A percentile compares a stretch with the other conserved stretches of the same genome.
phyloP scores from a whole-genome alignment of 1,284 basidiomycete species.

The Phylloboletellus chloephorus region DNA sequence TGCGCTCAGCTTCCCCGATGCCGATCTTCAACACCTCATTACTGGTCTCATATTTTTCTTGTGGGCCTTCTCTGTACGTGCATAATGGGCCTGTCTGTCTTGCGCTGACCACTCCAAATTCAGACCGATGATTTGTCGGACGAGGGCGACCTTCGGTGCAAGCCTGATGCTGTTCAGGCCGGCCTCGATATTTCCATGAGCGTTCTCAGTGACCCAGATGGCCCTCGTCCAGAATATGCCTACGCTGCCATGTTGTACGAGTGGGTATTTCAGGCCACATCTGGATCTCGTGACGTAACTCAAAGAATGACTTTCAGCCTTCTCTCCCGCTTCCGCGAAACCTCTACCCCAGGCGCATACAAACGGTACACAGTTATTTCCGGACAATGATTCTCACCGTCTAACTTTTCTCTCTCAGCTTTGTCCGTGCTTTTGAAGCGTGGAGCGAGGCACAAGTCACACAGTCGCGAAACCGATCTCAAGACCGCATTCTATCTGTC shows the following conservation, averaged over 20 bases:
- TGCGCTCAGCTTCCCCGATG: conserved; percentile 40
- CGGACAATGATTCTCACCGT: conserved; percentile 1
- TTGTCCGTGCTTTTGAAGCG: conserved; percentile 35
- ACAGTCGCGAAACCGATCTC: conserved; percentile 36
- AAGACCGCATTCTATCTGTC: conserved; percentile 37
- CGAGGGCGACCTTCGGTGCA: conserved; percentile 38
- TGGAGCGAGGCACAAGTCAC: conserved; percentile 40
- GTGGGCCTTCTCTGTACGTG: conserved; percentile 42
- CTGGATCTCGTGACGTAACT: conserved; percentile 14
- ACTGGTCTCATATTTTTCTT: conserved; percentile 43
- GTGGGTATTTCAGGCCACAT: conserved; percentile 23
- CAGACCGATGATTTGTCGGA: conserved; percentile 43
- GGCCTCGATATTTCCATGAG: conserved; percentile 35
- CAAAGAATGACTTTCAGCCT: conserved; percentile 26
- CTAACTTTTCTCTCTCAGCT: conserved; percentile 25
- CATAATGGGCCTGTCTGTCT: background rate
- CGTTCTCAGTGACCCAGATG: conserved; percentile 30
- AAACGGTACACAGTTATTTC: conserved; percentile 25
- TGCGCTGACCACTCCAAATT: conserved; percentile 8
- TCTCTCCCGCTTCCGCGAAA: conserved; percentile 35
- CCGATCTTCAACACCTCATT: conserved; percentile 38
- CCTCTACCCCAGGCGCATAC: conserved; percentile 36
- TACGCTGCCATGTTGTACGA: conserved; percentile 41
- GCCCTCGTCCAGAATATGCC: conserved; percentile 33
- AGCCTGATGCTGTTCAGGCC: conserved; percentile 36